Evolutionary conservation across 768 basidiomycete species (phyloP), one percentile per base, ranked within the genome.

Genomic region (Flagelloscypha sp.): DNA sequence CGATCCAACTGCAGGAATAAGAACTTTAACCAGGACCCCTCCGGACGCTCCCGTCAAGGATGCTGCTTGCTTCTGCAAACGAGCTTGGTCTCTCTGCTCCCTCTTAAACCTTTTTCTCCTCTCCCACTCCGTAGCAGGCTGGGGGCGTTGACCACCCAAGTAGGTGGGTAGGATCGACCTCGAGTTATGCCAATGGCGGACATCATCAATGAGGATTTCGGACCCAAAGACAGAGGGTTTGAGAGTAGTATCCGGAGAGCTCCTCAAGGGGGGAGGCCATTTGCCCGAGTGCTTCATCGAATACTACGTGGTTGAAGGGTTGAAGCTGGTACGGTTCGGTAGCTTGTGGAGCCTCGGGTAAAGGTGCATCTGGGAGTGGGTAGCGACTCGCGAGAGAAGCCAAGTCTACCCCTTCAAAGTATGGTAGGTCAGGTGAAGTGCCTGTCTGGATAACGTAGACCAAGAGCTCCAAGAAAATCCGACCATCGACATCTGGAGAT

Each of bases 41-140:
- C 81, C 82, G 0, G 62, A 63, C 5, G 79, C 78, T 0, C 81
- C 81, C 0, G 75, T 78, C 38, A 84, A 49, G 1, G 77, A 79
- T 24, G 67, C 69, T 7, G 81, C 79, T 28, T 75, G 72, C 34
- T 63, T 56, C 34, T 77, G 76, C 37, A 84, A 47, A 9, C 48
- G 57, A 21, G 63, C 55, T 72, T 79, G 79, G 48, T 71, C 74
- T 1, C 66, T 56, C 45, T 84, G 82, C n/a, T 73, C 62, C 11
- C 49, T 45, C 11, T 58, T 53, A 29, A 72, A 56, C 31, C 47
- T 52, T 43, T 51, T 61, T 40, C 36, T 53, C 18, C 63, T 61
- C 35, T 60, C 56, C 52, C 61, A 46, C 36, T 51, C 61, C 31
- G 62, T 57, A 21, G 44, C 30, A 1, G 50, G 49, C 35, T 58